Conservation (phyloP, 225 moss, liverwort and hornwort species). For the Lunularia cruciata region DNA sequence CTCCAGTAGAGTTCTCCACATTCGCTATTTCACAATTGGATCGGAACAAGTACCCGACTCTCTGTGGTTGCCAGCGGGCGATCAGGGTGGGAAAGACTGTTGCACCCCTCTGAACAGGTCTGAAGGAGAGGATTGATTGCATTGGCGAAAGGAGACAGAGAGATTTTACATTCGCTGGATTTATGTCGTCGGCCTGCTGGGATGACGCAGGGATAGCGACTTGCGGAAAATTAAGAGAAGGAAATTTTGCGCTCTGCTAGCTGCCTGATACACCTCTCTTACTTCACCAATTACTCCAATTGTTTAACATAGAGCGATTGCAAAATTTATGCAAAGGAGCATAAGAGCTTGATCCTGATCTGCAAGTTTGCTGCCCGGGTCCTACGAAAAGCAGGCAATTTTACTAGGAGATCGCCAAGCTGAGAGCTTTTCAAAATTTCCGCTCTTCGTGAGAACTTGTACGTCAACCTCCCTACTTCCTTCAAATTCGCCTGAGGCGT, state of each 20-base stretch:
- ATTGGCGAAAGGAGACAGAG: background rate
- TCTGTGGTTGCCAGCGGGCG: background rate
- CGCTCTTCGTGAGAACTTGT: too few species aligned
- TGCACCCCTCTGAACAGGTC: background rate
- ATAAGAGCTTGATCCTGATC: background rate
- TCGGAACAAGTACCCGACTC: background rate
- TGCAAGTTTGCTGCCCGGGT: background rate
- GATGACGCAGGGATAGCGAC: background rate
- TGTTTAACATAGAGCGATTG: too few species aligned
- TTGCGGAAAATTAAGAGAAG: constrained; percentile 3
- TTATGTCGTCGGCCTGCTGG: constrained; percentile 4
- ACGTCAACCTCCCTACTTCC: too few species aligned
- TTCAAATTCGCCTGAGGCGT: too few species aligned
- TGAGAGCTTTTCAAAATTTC: too few species aligned
- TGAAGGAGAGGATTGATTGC: background rate
- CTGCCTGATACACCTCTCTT: too few species aligned
- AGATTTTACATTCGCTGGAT: background rate
- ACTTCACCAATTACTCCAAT: too few species aligned
- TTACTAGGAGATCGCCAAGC: too few species aligned
- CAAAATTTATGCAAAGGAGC: too few species aligned
- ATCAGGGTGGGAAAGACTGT: background rate
- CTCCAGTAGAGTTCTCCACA: constrained; percentile 5
- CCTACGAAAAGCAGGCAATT: too few species aligned
- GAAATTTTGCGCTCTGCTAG: constrained; percentile 3
- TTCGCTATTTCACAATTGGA: background rate